A percentile compares a stretch with the other conserved stretches of the same genome.
Conservation (phyloP, 768 basidiomycete genomes). For the Trametes sanguinea region DNA sequence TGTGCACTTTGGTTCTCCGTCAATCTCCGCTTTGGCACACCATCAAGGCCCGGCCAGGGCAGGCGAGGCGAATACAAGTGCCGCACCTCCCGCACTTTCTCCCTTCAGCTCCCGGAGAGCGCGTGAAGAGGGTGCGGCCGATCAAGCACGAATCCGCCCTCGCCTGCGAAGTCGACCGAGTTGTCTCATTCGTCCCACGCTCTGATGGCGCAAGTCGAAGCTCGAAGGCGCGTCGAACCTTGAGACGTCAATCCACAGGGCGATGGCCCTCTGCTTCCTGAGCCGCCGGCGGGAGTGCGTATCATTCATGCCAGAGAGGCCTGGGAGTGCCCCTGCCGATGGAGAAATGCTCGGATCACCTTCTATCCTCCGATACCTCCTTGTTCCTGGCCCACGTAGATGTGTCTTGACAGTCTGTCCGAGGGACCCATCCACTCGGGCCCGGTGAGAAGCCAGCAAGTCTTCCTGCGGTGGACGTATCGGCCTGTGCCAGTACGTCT, state of each 20-base stretch:
- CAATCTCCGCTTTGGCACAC: constrained; percentile 16
- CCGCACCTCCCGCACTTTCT: constrained; percentile 12
- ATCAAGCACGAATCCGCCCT: background rate
- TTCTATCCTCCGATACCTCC: constrained; percentile 1
- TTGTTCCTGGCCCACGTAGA: constrained; percentile 9
- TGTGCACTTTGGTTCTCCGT: constrained; percentile 5
- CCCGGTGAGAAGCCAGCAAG: constrained; percentile 5
- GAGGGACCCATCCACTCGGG: background rate
- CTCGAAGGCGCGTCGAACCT: background rate
- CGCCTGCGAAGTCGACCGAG: background rate
- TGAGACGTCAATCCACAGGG: background rate
- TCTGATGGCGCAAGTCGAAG: background rate
- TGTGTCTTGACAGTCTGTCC: background rate
- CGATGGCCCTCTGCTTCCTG: constrained; percentile 8
- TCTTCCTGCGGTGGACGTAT: background rate
- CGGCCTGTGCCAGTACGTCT: constrained; percentile 2
- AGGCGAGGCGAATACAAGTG: constrained; percentile 9
- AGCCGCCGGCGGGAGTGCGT: background rate
- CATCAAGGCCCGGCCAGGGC: constrained; percentile 7
- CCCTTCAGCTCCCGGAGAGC: constrained; percentile 3
- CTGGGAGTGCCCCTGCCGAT: constrained; percentile 5
- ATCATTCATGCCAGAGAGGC: background rate
- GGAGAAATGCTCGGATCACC: constrained; percentile 16
- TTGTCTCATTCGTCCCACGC: constrained; percentile 14
- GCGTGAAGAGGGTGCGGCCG: background rate